Conservation (phyloP, 2,329 filamentous ascomycete genomes). For the Cyphellophora europaea region DNA sequence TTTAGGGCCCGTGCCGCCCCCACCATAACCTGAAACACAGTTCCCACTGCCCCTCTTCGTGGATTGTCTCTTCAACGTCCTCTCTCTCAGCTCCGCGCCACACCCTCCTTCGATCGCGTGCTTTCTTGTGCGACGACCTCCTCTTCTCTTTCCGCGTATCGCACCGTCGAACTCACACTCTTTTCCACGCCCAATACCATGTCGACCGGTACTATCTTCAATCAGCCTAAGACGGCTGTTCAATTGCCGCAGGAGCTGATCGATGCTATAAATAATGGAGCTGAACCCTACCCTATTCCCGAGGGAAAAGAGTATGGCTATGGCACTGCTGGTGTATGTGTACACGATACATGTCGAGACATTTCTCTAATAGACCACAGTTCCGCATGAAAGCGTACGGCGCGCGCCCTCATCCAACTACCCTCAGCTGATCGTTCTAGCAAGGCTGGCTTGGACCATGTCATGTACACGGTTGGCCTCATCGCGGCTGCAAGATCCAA, state of each 20-base stretch:
- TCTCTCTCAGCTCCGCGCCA: too few species aligned
- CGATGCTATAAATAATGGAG: conserved; percentile 37
- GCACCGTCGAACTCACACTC: too few species aligned
- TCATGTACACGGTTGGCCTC: conserved; percentile 86
- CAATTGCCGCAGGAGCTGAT: conserved; percentile 24
- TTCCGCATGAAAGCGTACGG: conserved; percentile 65
- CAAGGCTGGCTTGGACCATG: conserved; percentile 27
- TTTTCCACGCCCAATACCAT: conserved; percentile 1
- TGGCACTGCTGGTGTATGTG: conserved; percentile 52
- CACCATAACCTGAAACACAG: too few species aligned
- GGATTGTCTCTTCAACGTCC: too few species aligned
- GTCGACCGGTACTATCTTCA: conserved; percentile 12
- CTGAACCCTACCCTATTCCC: conserved; percentile 39
- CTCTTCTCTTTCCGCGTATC: too few species aligned
- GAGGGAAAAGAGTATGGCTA: conserved; percentile 45
- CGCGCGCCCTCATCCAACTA: conserved; percentile 22
- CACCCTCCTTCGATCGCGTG: too few species aligned
- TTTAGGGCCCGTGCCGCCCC: too few species aligned
- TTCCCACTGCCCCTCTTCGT: too few species aligned
- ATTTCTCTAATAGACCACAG: conserved; percentile 27
- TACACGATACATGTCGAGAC: conserved; percentile 5
- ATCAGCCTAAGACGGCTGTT: conserved; percentile 18
- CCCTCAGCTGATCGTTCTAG: conserved; percentile 44
- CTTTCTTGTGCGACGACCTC: too few species aligned
- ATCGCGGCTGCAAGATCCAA: conserved; percentile 81